These are phyloP conservation scores for Botrytis deweyae DNA, from an alignment of 2,329 filamentous ascomycete genomes.

Conservation along the genomic window DNA sequence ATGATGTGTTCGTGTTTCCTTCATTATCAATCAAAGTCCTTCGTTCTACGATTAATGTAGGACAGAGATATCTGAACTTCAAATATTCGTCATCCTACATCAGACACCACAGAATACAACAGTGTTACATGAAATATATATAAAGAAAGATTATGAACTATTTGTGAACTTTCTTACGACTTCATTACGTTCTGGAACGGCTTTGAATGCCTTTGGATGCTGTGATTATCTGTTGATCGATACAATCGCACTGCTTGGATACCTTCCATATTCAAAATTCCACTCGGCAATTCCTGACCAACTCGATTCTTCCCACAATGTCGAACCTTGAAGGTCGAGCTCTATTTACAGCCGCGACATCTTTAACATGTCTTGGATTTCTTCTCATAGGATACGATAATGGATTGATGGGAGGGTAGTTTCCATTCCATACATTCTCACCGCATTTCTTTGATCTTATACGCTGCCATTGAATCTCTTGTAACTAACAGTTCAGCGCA, in stretches of 20 bases:
- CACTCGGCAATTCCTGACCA: not conserved
- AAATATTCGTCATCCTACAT: not conserved
- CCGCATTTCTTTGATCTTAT: not conserved
- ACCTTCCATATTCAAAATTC: not conserved
- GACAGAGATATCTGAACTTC: not conserved
- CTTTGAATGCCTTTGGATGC: no score
- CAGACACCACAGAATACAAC: not conserved
- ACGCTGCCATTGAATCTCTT: slow-evolving; percentile 1
- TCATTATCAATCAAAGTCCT: not conserved
- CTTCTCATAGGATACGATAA: slow-evolving; percentile 51
- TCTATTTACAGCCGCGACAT: slow-evolving; percentile 46
- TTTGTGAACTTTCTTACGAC: not conserved
- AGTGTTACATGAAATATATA: not conserved
- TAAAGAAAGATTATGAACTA: no score
- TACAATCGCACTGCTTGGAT: not conserved
- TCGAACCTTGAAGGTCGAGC: slow-evolving; percentile 25
- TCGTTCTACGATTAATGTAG: not conserved
- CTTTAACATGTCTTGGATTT: slow-evolving; percentile 48
- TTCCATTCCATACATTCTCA: slow-evolving; percentile 19
- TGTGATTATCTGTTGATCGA: not conserved
- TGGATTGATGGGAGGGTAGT: slow-evolving; percentile 45
- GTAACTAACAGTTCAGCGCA: not conserved
- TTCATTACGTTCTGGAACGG: no score
- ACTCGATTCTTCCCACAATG: not conserved
- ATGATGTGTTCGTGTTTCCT: not conserved